Percentiles rank a stretch among this genome's conserved stretches.
These are phyloP conservation scores for Pisolithus albus DNA, from an alignment of 768 basidiomycete genomes.

Conservation along the genomic window DNA sequence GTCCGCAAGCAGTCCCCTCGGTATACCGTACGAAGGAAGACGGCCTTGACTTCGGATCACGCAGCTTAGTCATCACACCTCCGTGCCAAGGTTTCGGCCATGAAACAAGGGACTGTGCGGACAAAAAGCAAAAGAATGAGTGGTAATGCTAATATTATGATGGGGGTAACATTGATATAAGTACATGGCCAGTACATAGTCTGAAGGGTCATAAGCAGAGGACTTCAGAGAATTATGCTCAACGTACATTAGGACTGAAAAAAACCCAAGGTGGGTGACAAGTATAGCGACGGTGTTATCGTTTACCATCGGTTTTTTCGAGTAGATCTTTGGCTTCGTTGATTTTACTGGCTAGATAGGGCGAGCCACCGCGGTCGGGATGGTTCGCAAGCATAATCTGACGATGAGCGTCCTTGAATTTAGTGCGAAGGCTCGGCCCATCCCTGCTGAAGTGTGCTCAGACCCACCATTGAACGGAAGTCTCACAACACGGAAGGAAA, in stretches of 20 bases:
- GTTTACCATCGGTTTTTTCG: conserved; percentile 67
- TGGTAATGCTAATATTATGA: conserved; percentile 14
- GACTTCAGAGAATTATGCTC: neutral
- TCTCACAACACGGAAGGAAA: neutral
- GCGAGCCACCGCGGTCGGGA: conserved; percentile 97
- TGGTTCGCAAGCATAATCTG: conserved; percentile 98
- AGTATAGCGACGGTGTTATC: conserved; percentile 8
- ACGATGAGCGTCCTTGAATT: conserved; percentile 91
- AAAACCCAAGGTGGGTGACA: neutral
- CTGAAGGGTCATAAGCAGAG: conserved; percentile 2
- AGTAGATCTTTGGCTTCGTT: conserved; percentile 95
- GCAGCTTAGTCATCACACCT: neutral
- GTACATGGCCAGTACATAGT: conserved; percentile 14
- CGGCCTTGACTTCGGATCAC: conserved; percentile 5
- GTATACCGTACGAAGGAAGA: no score
- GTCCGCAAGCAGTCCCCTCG: neutral
- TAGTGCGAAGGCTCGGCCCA: conserved; percentile 61
- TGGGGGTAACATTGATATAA: conserved; percentile 10
- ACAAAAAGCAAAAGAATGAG: conserved; percentile 5
- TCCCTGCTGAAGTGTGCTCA: conserved; percentile 49
- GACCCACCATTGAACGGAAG: neutral
- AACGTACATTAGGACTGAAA: conserved; percentile 4
- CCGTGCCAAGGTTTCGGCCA: neutral
- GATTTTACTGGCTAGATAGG: conserved; percentile 96
- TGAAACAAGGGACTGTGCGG: neutral